Evolutionary conservation across 495 filamentous ascomycete species (phyloP).

Genomic region (Terfezia boudieri): DNA sequence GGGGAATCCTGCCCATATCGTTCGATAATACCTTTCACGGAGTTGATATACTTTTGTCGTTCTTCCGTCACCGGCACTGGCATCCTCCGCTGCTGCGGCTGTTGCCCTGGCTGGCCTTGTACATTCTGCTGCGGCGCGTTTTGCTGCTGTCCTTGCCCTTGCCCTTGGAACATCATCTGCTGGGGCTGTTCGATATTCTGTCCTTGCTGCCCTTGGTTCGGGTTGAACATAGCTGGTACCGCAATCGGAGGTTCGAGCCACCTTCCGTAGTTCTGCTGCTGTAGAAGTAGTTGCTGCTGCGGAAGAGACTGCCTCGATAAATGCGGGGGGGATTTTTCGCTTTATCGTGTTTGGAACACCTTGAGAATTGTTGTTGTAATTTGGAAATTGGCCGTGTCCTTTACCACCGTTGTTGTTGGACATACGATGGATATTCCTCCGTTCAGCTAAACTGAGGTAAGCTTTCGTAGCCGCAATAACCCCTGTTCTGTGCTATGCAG

Average conservation of each 20-base stretch:
- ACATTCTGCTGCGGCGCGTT: constrained; percentile 1
- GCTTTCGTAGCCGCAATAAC: no score
- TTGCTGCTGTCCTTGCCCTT: constrained; percentile 3
- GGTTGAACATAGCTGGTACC: neutral
- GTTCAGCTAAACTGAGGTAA: no score
- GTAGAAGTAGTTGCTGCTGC: neutral
- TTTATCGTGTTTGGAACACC: no score
- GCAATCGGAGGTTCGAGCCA: neutral
- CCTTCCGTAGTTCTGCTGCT: neutral
- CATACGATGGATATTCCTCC: no score
- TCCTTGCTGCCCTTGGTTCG: neutral
- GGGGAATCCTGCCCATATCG: neutral
- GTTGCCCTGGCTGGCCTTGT: constrained; percentile 3
- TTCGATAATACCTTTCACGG: neutral
- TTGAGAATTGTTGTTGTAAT: no score
- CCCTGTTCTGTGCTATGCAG: no score
- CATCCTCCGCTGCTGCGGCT: constrained; percentile 9
- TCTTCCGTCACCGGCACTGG: neutral
- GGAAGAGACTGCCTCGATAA: neutral
- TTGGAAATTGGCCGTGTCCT: no score
- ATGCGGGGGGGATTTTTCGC: neutral
- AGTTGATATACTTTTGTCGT: neutral
- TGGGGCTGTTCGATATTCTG: constrained; percentile 9
- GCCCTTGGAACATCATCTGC: constrained; percentile 5
- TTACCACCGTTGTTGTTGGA: no score